Conservation (phyloP, 2,329 filamentous ascomycete genomes). For the Calonectria pauciramosa region DNA sequence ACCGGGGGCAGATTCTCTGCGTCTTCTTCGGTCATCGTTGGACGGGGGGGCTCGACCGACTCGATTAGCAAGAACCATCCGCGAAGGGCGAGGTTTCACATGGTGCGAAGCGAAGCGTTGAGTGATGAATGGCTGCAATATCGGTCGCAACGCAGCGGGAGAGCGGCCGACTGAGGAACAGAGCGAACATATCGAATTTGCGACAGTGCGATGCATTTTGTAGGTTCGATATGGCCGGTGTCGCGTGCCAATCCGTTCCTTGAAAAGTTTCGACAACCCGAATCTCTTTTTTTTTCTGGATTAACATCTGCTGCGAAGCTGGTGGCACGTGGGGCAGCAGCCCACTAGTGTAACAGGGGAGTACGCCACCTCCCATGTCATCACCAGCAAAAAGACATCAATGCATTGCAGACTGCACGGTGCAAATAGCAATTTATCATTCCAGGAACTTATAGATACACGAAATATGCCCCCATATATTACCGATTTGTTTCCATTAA, state of each 20-base stretch:
- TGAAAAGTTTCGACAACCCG: conserved; percentile 9
- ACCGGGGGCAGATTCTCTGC: conserved; percentile 57
- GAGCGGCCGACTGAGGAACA: conserved; percentile 37
- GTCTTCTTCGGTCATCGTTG: conserved; percentile 51
- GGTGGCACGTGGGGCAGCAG: conserved; percentile 8
- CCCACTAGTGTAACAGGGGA: background rate
- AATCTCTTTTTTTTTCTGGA: conserved; percentile 7
- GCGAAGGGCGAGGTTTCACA: conserved; percentile 60
- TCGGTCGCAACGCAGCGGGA: conserved; percentile 23
- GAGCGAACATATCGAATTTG: conserved; percentile 43
- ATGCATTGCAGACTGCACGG: background rate
- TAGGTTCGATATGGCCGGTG: conserved; percentile 5
- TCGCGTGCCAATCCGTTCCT: conserved; percentile 7
- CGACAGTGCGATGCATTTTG: conserved; percentile 42
- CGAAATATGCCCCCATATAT: background rate
- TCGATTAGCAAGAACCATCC: conserved; percentile 70
- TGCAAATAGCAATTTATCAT: background rate
- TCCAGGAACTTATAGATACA: background rate
- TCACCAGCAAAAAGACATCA: background rate
- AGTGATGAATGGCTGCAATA: conserved; percentile 49
- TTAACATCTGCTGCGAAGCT: background rate
- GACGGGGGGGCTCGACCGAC: conserved; percentile 59
- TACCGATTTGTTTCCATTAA: background rate
- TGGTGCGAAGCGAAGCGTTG: conserved; percentile 54
- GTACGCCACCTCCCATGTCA: background rate